A percentile compares a stretch with the other conserved stretches of the same genome.
Conservation (phyloP, 139 green algal genomes). For the Chara braunii region DNA sequence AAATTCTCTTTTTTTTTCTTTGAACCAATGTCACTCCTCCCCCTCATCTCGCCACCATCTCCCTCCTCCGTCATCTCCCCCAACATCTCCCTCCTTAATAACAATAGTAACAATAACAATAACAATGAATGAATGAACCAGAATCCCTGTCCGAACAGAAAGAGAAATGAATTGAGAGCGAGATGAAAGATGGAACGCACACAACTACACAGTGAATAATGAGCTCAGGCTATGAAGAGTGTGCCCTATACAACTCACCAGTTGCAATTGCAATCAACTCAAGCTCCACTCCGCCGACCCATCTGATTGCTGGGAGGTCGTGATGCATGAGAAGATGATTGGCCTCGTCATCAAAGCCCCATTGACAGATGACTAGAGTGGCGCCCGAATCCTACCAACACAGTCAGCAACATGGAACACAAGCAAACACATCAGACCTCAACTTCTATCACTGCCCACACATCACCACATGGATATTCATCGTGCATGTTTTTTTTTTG, state of each 20-base stretch:
- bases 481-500: neutral
- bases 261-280: constrained; percentile 98
- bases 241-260: constrained; percentile 47
- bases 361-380: constrained; percentile 91
- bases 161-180: too few relatives aligned
- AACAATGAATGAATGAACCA: too few relatives aligned
- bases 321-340: constrained; percentile 97
- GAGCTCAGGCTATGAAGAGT: too few relatives aligned
- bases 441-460: neutral
- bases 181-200: too few relatives aligned
- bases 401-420: neutral
- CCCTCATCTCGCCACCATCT: too few relatives aligned
- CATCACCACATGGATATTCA: neutral
- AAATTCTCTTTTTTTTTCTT: too few relatives aligned
- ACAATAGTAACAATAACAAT: too few relatives aligned
- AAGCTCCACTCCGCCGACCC: constrained; percentile 96
- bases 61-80: too few relatives aligned
- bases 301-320: constrained; percentile 81
- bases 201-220: too few relatives aligned
- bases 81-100: too few relatives aligned
- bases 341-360: constrained; percentile 99
- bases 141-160: too few relatives aligned
- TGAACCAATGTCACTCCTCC: too few relatives aligned
- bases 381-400: constrained; percentile 52
- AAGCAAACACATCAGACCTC: neutral